Conservation (phyloP, 768 basidiomycete genomes). For the Pisolithus orientalis region DNA sequence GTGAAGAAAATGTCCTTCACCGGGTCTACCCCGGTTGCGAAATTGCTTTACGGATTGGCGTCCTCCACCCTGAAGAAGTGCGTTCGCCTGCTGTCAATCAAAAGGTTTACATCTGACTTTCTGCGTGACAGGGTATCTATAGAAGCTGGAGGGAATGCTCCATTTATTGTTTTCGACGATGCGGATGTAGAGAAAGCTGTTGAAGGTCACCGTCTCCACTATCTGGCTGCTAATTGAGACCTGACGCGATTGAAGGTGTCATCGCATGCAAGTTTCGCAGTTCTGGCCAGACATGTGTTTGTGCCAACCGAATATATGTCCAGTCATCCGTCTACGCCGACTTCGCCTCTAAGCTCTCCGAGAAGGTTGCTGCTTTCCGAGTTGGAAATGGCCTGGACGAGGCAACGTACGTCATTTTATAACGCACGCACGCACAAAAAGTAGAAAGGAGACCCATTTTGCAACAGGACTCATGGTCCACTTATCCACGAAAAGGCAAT, state of each 20-base stretch:
- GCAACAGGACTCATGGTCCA: constrained; percentile 82
- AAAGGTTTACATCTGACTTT: constrained; percentile 2
- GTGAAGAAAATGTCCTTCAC: constrained; percentile 93
- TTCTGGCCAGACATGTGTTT: constrained; percentile 81
- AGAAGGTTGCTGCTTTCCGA: constrained; percentile 77
- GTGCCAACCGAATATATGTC: constrained; percentile 89
- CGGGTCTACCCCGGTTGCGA: constrained; percentile 79
- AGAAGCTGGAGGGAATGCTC: constrained; percentile 91
- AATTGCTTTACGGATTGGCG: constrained; percentile 65
- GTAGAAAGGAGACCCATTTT: background rate
- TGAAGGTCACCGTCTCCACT: constrained; percentile 44
- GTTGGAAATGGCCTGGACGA: constrained; percentile 83
- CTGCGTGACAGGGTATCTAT: constrained; percentile 46
- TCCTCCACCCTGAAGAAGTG: constrained; percentile 80
- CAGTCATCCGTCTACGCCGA: constrained; percentile 89
- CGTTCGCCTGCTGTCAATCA: constrained; percentile 10
- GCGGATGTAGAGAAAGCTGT: constrained; percentile 92
- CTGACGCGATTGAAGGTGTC: constrained; percentile 40
- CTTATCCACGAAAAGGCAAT: constrained; percentile 84
- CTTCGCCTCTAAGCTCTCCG: constrained; percentile 82
- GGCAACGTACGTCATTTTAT: constrained; percentile 48
- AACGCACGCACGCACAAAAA: background rate
- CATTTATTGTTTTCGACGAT: constrained; percentile 96
- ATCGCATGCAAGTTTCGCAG: constrained; percentile 74
- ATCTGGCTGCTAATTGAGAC: background rate